Base-by-base conservation (phyloP, 1,139 yeast genomes). In the Geotrichum phurueaensis region DNA sequence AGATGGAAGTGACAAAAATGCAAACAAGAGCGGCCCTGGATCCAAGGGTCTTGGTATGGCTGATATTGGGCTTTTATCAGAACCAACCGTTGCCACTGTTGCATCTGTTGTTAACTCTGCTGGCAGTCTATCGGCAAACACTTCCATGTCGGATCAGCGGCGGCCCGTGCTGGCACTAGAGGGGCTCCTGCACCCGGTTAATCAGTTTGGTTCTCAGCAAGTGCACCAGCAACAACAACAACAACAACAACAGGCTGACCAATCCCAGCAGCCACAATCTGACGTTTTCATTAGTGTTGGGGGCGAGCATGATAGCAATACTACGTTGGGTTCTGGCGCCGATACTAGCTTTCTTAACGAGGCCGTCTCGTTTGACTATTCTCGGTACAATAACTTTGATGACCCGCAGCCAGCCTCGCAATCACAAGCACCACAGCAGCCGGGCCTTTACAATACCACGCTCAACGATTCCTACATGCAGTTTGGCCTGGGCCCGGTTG, bases 401-500 rank as follows among this genome's bases (percentile, higher is more conserved):
- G 51, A 47, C 20, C 43, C 45, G 50, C 45, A n/a, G 31, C 43
- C 33, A 47, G 7, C 47, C 6, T 39, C 47, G 9, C 47, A 39
- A 10, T 39, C 47, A 12, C 47, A 39, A 10, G 47, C 57, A 3
- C 25, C 51, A n/a, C 49, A 36, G 20, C 20, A 22, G 25, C 53
- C 27, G 15, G 25, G 36, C 12, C 15, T 39, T 15, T 54, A 39
- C 47, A 39, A 13, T 10, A 39, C 47, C n/a, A 33, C 23, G 0
- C 47, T 54, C 13, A 39, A 47, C 5, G 48, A 56, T 20, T 56
- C 60, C 12, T 58, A 58, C 50, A 23, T 58, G 51, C 60, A 58
- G 18, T 56, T 50, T n/a, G 60, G 60, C 4, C 53, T 58, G 23
- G 60, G 58, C 31, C 60, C 62, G 12, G 52, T 59, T 10, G 57